Evolutionary conservation across 192 early-diverging fungal species (phyloP), one percentile per base, ranked within the genome.

Genomic region (Umbelopsis isabellina): DNA sequence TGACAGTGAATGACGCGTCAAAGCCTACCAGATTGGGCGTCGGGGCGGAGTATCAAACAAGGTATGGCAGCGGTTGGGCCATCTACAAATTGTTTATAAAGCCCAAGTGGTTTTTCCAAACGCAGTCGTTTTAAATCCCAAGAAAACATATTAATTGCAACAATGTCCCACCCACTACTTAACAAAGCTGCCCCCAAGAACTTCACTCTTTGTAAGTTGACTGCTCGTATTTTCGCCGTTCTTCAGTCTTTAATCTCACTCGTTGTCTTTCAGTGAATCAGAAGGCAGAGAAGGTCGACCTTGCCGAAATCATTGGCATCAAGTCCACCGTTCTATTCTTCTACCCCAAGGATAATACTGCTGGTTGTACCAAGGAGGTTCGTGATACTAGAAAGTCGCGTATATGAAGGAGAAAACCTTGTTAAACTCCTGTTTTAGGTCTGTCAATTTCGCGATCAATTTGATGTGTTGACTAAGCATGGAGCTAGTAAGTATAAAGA

Each of bases 291-390:
- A 46, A 37, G 13, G 74, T 82, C 9, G 37, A 68, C 30, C 49
- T 79, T 12, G 30, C 58, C 35, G 53, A 75, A 15, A 41, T 79
- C 27, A 71, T 82, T 65, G 80, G 80, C 4, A 49, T 65, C 13
- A 50, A 66, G 18, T 55, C 74, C 9, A 67, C 69, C 16, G 46
- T 81, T 11, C 22, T 82, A 13, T 82, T 82, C 64, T 82, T 82
- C 49, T 82, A 82, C 73, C 80, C 80, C 15, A 79, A 71, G 25
- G 74, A 82, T 10, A 72, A 76, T 68, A 74, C 68, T 2, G 68
- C 65, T 53, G 71, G 71, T 8, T 82, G 80, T 55, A 76, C 68
- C 37, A 71, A 73, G 71, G 70, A 79, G 72, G 80, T 79, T 71
- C 68, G 23, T 41, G 41, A 22, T 11, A 23, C 11, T 46, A 13